Evolutionary conservation across 2,329 filamentous ascomycete genomes (phyloP).

Genomic region (Trichophyton benhamiae): DNA sequence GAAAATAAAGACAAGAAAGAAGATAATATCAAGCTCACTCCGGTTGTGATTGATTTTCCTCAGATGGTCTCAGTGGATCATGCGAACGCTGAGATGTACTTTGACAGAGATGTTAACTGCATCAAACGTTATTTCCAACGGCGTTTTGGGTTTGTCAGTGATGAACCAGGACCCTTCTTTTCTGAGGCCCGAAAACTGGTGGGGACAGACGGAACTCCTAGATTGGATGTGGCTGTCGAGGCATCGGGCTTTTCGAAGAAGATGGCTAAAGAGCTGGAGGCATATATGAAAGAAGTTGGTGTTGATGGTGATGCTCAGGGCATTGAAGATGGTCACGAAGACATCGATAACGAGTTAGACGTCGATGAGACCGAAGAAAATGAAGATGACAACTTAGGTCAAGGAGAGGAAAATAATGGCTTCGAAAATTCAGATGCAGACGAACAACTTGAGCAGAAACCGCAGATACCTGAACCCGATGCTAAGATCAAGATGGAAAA

Average conservation of each 20-base stretch:
- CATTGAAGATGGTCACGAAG: slow-evolving; percentile 27
- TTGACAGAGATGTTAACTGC: slow-evolving; percentile 89
- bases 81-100: slow-evolving; percentile 88
- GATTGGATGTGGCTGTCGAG: slow-evolving; percentile 78
- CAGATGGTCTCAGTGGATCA: slow-evolving; percentile 97
- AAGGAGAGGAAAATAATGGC: not conserved
- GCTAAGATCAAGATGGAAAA: slow-evolving; percentile 3
- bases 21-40: slow-evolving; percentile 47
- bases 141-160: slow-evolving; percentile 74
- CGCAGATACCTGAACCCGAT: not conserved
- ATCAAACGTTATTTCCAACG: slow-evolving; percentile 89
- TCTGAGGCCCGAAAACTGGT: slow-evolving; percentile 66
- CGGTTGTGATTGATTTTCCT: slow-evolving; percentile 91
- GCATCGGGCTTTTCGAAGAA: slow-evolving; percentile 94
- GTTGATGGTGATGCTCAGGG: slow-evolving; percentile 42
- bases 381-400: not conserved
- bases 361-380: slow-evolving; percentile 11
- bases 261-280: slow-evolving; percentile 87
- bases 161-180: slow-evolving; percentile 74
- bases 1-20: slow-evolving; percentile 19
- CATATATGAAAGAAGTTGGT: slow-evolving; percentile 66
- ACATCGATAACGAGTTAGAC: slow-evolving; percentile 28
- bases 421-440: not conserved
- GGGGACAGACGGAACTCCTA: slow-evolving; percentile 46
- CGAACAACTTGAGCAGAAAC: not conserved